These are phyloP conservation scores for Lipomyces kockii DNA, from an alignment of 805 yeast species.

Conservation along the genomic window DNA sequence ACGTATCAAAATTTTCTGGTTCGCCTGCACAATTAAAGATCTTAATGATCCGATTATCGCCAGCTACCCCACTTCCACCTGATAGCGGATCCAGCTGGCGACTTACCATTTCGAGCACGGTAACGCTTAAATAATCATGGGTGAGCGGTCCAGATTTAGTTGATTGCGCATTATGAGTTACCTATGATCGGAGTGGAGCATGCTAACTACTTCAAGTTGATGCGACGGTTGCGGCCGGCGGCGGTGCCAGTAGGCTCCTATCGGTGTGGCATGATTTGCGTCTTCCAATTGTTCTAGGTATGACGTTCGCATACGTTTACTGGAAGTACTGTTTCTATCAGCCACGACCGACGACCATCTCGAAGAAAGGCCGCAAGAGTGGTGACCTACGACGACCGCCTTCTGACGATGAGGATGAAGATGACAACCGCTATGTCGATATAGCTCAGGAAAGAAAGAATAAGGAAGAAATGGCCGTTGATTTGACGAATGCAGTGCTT, in stretches of 20 bases:
- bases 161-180: background rate
- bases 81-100: background rate
- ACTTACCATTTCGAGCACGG: background rate
- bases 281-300: constrained; percentile 29
- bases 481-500: background rate
- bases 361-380: constrained; percentile 3
- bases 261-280: constrained; percentile 34
- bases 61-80: background rate
- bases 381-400: constrained; percentile 17
- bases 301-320: constrained; percentile 26
- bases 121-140: background rate
- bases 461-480: background rate
- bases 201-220: background rate
- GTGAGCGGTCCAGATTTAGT: background rate
- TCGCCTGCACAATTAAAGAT: too few relatives aligned
- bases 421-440: constrained; percentile 18
- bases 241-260: constrained; percentile 4
- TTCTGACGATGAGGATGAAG: constrained; percentile 25
- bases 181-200: background rate
- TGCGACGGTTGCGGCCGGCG: background rate
- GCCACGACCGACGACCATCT: constrained; percentile 27
- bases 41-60: background rate
- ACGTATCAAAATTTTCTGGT: background rate
- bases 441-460: background rate
- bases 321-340: constrained; percentile 35